phyloP scores from a whole-genome alignment of 345 rosid species.

The Euphorbia peplus region DNA sequence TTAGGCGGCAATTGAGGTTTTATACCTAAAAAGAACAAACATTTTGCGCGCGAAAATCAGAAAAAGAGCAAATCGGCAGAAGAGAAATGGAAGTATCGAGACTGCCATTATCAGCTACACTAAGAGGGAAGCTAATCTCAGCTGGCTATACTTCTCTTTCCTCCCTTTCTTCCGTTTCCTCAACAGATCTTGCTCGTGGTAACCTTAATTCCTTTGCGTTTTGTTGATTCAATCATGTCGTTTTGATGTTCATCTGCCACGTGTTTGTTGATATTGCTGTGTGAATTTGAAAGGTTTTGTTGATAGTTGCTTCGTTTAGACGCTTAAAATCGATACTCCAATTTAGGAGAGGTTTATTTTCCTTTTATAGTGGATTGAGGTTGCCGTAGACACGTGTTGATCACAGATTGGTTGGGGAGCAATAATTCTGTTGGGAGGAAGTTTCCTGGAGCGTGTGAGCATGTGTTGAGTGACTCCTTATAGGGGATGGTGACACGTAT shows the following conservation, averaged over 20 bases:
- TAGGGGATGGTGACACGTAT: too few relatives aligned
- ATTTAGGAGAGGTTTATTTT: too few relatives aligned
- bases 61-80: not conserved
- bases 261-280: constrained; percentile 28
- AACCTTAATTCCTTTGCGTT: not conserved
- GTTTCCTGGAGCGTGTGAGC: too few relatives aligned
- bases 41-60: constrained; percentile 5
- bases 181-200: constrained; percentile 65
- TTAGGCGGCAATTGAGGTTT: too few relatives aligned
- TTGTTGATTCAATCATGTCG: not conserved
- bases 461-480: too few relatives aligned
- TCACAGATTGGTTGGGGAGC: too few relatives aligned
- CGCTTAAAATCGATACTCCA: too few relatives aligned
- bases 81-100: constrained; percentile 52
- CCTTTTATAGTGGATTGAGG: too few relatives aligned
- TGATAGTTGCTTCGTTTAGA: too few relatives aligned
- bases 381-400: too few relatives aligned
- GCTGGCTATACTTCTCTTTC: constrained; percentile 62
- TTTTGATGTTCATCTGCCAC: not conserved
- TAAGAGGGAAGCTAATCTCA: constrained; percentile 63
- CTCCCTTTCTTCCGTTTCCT: constrained; percentile 51
- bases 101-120: constrained; percentile 61
- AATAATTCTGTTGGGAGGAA: too few relatives aligned
- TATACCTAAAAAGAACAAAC: too few relatives aligned
- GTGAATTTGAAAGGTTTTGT: not conserved